Evolutionary conservation across 352 stramenopile genomes (phyloP), one percentile per base, ranked within the genome.

Genomic region (Phytophthora podocarpi): DNA sequence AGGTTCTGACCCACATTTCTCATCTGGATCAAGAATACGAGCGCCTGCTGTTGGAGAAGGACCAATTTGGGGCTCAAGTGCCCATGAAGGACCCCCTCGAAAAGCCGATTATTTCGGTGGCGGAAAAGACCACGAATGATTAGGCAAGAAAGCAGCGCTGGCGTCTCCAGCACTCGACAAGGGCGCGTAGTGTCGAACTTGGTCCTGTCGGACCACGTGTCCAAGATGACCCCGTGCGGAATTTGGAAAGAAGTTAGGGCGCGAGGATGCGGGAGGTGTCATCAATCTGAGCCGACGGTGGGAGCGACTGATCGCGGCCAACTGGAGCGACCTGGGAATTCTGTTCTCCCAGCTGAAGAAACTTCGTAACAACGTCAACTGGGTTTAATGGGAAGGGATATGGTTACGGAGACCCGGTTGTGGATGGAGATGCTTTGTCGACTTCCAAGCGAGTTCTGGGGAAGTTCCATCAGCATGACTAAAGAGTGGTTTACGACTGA

Each of bases 361-460:
- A 20, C 27, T 58, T 2, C 7, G 46, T 1, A 64, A 51, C 37
- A 21, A 59, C n/a, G 59, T 64, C 13, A 64, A 64, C 56, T 18
- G 21, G 20, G 13, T 4, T n/a, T 59, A 13, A 8, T 65, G 8
- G 47, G 40, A 2, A n/a, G 36, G 12, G 57, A 60, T 3, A 56
- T 64, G 45, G 26, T 70, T 5, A 59, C 43, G 0, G 43, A 68
- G 11, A 0, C 30, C 11, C 45, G 52, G 51, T n/a, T 68, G 12
- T 64, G 43, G 18, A 56, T 42, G 34, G 13, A 64, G 18, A 43
- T 59, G 27, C 30, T 53, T 12, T 15, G 28, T 11, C 7, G 16
- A 13, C 43, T 68, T 12, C 59, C 52, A 8, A 58, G 45, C n/a
- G 28, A 59, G 32, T 56, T 64, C 13, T 68, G 35, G 59, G 59